These are phyloP conservation scores for Halenospora varia DNA, from an alignment of 495 filamentous ascomycete species.

Conservation along the genomic window DNA sequence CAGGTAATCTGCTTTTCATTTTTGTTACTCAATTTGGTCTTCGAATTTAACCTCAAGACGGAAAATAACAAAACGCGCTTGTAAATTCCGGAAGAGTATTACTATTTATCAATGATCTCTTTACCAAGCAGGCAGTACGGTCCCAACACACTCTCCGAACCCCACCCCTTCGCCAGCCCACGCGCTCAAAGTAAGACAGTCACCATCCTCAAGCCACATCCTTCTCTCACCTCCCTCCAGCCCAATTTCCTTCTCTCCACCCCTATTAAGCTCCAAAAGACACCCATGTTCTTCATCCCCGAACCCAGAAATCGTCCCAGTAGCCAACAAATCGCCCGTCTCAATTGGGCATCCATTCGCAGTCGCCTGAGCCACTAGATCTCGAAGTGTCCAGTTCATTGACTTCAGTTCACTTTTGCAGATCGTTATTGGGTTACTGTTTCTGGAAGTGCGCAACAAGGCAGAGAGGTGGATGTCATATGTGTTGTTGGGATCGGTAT, in stretches of 20 bases:
- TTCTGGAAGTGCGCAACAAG: conserved; percentile 62
- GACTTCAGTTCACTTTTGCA: conserved; percentile 34
- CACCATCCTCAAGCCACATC: conserved; percentile 5
- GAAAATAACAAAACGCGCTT: too few species aligned
- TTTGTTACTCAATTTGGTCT: too few species aligned
- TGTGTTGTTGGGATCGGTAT: conserved; percentile 53
- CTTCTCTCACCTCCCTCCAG: not conserved
- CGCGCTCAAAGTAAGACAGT: not conserved
- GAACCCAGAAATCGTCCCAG: conserved; percentile 82
- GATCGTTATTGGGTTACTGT: conserved; percentile 56
- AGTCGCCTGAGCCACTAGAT: conserved; percentile 91
- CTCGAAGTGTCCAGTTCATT: conserved; percentile 69
- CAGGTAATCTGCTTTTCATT: too few species aligned
- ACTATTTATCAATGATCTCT: too few species aligned
- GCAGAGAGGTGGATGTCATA: conserved; percentile 74
- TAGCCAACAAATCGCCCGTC: conserved; percentile 80
- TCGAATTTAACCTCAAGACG: too few species aligned
- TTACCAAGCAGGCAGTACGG: not conserved
- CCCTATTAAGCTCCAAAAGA: conserved; percentile 8
- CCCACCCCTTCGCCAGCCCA: not conserved
- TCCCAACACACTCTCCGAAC: conserved; percentile 2
- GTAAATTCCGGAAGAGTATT: too few species aligned
- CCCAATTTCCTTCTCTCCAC: not conserved
- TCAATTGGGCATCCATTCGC: conserved; percentile 78
- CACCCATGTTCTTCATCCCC: conserved; percentile 59